Evolutionary conservation across 768 basidiomycete species (phyloP), one percentile per base, ranked within the genome.

Genomic region (Suillus clintonianus): DNA sequence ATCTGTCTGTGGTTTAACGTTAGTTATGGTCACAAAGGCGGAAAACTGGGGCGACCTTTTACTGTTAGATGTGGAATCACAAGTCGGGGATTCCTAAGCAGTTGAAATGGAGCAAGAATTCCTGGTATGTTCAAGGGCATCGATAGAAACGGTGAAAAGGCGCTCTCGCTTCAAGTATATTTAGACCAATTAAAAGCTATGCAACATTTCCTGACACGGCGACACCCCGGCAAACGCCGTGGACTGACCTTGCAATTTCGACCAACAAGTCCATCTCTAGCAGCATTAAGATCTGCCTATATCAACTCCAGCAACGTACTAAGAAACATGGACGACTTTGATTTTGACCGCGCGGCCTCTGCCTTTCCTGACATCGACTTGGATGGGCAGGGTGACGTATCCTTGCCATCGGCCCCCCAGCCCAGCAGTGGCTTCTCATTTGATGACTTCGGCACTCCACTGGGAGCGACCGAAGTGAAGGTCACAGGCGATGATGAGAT

Each of bases 401-500:
- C 85, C 50, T 72, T 82, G 17, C 69, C 74, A 39, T 67, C 79
- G 5, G 70, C 73, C 32, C 70, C 70, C 15, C 69, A 72, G 61
- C 63, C 74, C 62, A 63, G 78, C 66, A 77, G 79, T 34, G 78
- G 83, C 14, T 92, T 92, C 77, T 86, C 86, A 8, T 87, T 91
- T 63, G 86, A 87, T 69, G 82, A 84, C 71, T 91, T 94, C 71
- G 87, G 84, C 17, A 79, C 74, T 53, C 79, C 81, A 10, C 81
- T 81, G 0, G 69, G 73, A 36, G 71, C 77, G 59, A 71, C 69
- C 50, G 80, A 83, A 11, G 89, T 95, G 60, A 92, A 85, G 71
- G 89, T 94, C 45, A 95, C 93, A 0, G 92, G 92, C 0, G 87
- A 92, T 70, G 91, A 94, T 66, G 91, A 92, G 67, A 84, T 96